Base-by-base conservation (phyloP, 2,329 filamentous ascomycete species). In the Orbilia quercus region DNA sequence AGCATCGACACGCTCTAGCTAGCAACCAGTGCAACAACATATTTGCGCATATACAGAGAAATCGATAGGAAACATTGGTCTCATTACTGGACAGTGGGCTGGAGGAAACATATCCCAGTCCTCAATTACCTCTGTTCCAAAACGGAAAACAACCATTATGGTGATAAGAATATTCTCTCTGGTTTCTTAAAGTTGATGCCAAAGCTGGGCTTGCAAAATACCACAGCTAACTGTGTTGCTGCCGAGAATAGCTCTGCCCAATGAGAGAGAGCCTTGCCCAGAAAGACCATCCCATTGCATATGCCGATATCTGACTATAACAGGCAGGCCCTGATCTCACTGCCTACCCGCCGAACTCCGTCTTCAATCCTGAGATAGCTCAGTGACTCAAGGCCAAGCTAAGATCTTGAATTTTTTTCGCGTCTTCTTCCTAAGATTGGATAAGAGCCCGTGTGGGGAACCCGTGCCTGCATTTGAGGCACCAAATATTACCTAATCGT, bases 301-400 rank as follows among this genome's bases (percentile, higher is more conserved):
- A 42, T n/a, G 38, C 38, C 47, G 36, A 60, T 28, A 45, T 31
- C 55, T 7, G 34, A 31, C 64, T 48, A 31, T 54, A 69, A 69
- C 38, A 38, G 64, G 64, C 64, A 69, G 55, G 64, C 62, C 54
- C 38, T 59, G 48, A 53, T 22, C 34, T 54, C 38, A 31, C 38
- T 20, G 63, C 45, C 28, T 44, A 51, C 31, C 64, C 64, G 64
- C 64, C 64, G 64, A 62, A 60, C 55, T 69, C 64, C 64, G 64
- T 60, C 28, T 31, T 31, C 28, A 31, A 31, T 22, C 42, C 36
- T 31, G 18, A 4, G 16, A 31, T 34, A 44, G 28, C n/a, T 1
- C 18, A 23, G 62, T 67, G 63, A 67, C 55, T 62, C 64, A 69
- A 9, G 28, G 28, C 28, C 28, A 31, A 51, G 28, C 45, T 28